Evolutionary conservation across 2,329 filamentous ascomycete species (phyloP).

Genomic region (Cladorrhinum sp.): DNA sequence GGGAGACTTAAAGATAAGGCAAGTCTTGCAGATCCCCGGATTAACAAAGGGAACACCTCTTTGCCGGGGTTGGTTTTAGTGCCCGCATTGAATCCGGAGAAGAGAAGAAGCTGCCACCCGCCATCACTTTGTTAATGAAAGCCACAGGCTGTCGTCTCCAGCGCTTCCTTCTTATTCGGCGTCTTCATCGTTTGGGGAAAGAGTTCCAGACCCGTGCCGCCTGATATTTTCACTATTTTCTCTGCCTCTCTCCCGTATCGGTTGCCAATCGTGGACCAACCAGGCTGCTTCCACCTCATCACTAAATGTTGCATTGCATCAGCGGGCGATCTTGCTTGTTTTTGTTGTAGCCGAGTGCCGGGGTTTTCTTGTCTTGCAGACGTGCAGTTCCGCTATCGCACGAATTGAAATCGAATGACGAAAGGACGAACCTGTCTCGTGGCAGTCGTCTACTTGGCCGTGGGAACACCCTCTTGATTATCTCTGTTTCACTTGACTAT

Average conservation of each 20-base stretch:
- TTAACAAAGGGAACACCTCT: background rate
- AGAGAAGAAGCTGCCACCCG: constrained; percentile 5
- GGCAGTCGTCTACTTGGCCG: constrained; percentile 30
- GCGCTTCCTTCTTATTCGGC: background rate
- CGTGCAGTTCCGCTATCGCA: constrained; percentile 6
- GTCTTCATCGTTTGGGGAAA: constrained; percentile 3
- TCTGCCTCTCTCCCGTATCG: background rate
- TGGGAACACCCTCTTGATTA: constrained; percentile 18
- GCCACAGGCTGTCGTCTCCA: background rate
- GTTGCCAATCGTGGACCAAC: constrained; percentile 10
- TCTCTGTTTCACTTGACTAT: background rate
- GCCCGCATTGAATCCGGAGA: constrained; percentile 12
- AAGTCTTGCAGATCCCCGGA: background rate
- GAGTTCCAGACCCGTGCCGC: constrained; percentile 13
- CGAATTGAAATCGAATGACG: constrained; percentile 6
- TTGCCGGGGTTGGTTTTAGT: background rate
- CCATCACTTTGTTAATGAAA: background rate
- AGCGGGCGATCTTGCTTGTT: background rate
- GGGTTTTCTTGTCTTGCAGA: constrained; percentile 6
- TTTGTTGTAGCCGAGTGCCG: constrained; percentile 8
- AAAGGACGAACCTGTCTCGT: constrained; percentile 27
- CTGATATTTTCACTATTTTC: background rate
- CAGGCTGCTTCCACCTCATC: constrained; percentile 5
- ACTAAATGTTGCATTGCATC: background rate
- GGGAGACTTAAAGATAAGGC: background rate